phyloP scores from a whole-genome alignment of 1,284 basidiomycete species.

The Ceratobasidium papillatum region DNA sequence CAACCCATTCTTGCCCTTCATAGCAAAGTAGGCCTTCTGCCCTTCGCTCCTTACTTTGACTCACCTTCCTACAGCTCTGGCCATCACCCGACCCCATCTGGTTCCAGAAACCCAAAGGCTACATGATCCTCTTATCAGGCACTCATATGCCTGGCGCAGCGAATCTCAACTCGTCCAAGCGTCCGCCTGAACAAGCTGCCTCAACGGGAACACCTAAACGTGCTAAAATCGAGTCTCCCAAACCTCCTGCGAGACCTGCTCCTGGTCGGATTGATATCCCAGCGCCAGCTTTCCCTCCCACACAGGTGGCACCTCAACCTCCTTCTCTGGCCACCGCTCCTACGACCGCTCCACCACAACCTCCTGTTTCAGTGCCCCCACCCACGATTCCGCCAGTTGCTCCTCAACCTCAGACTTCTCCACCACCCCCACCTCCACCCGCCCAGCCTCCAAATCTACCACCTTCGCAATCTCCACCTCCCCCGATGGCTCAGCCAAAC shows the following conservation, averaged over 20 bases:
- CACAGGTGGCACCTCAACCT: constrained; percentile 24
- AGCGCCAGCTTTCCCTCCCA: constrained; percentile 14
- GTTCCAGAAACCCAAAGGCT: constrained; percentile 25
- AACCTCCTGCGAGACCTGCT: constrained; percentile 30
- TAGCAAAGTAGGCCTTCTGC: neutral
- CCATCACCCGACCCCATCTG: constrained; percentile 29
- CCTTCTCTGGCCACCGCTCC: neutral
- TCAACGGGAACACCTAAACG: constrained; percentile 37
- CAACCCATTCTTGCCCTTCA: constrained; percentile 45
- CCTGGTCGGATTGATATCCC: constrained; percentile 28
- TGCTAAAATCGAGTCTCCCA: constrained; percentile 17
- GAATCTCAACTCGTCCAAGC: constrained; percentile 29
- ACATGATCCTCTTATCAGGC: neutral
- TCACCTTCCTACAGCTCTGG: constrained; percentile 24
- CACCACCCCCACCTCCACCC: constrained; percentile 20
- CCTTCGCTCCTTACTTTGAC: neutral
- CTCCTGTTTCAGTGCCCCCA: constrained; percentile 2
- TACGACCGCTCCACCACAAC: neutral
- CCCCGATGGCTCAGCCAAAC: neutral
- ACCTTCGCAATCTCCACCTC: neutral
- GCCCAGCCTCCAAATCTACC: constrained; percentile 10
- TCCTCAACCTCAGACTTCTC: constrained; percentile 6
- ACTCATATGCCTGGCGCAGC: constrained; percentile 21
- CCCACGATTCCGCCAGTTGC: neutral
- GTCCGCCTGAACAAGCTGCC: constrained; percentile 24